phyloP scores from a whole-genome alignment of 805 yeast species.

The Suhomyces canberraensis region DNA sequence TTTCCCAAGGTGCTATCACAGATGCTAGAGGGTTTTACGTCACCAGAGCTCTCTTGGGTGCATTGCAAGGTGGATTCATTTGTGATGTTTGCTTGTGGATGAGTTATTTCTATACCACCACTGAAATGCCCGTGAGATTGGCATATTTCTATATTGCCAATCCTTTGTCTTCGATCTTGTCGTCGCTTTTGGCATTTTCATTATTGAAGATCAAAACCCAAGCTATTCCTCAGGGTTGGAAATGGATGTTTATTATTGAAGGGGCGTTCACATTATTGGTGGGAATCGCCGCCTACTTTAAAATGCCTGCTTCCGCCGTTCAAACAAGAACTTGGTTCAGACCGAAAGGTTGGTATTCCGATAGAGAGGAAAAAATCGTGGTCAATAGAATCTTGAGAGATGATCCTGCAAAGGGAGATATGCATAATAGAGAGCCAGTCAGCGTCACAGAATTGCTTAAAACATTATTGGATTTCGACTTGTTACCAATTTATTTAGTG shows the following conservation, averaged over 20 bases:
- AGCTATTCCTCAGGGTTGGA: slow-evolving; percentile 19
- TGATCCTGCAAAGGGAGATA: slow-evolving; percentile 30
- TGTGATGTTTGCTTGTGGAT: slow-evolving; percentile 31
- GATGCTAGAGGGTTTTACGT: slow-evolving; percentile 22
- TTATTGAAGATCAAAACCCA: slow-evolving; percentile 15
- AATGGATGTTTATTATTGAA: slow-evolving; percentile 23
- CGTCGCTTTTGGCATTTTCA: slow-evolving; percentile 19
- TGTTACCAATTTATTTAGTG: slow-evolving; percentile 26
- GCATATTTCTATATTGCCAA: slow-evolving; percentile 23
- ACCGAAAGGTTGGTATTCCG: slow-evolving; percentile 26
- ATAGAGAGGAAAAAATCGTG: slow-evolving; percentile 26
- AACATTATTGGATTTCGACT: slow-evolving; percentile 22
- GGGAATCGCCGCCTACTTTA: slow-evolving; percentile 19
- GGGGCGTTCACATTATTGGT: slow-evolving; percentile 18
- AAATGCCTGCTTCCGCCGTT: slow-evolving; percentile 55
- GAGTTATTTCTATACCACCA: slow-evolving; percentile 33
- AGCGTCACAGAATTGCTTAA: slow-evolving; percentile 16
- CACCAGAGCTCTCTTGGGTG: slow-evolving; percentile 29
- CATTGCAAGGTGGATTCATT: slow-evolving; percentile 35
- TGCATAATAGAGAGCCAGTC: slow-evolving; percentile 28
- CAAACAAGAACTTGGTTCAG: slow-evolving; percentile 17
- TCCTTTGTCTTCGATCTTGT: slow-evolving; percentile 18
- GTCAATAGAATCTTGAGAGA: slow-evolving; percentile 29
- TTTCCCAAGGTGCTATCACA: slow-evolving; percentile 23
- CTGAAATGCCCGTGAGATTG: slow-evolving; percentile 24